Conservation (phyloP, 1,284 basidiomycete species). For the Tilletia indica region DNA sequence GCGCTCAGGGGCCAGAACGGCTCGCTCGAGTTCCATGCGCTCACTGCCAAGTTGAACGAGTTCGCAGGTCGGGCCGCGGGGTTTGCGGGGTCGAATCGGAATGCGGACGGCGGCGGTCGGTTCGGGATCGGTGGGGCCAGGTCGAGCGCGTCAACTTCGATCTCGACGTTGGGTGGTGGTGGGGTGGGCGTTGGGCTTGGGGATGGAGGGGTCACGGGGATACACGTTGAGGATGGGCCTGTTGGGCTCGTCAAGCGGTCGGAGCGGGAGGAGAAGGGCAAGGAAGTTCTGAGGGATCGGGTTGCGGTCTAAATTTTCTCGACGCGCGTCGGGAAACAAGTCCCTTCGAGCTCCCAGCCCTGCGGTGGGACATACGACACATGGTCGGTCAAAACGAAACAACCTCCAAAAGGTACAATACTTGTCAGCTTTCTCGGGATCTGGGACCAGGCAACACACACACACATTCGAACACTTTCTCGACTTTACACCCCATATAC, state of each 20-base stretch:
- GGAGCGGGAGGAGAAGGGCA: constrained; percentile 16
- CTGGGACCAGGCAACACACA: no score
- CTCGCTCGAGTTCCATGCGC: constrained; percentile 36
- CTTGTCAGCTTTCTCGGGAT: no score
- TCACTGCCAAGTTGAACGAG: constrained; percentile 40
- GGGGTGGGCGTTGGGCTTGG: no score
- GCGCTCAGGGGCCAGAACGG: constrained; percentile 27
- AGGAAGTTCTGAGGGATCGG: constrained; percentile 2
- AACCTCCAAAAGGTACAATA: no score
- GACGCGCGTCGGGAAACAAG: not conserved
- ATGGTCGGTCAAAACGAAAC: no score
- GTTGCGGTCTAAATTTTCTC: not conserved
- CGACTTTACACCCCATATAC: no score
- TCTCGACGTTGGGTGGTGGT: no score
- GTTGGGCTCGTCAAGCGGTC: constrained; percentile 2
- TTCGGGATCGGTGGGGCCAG: not conserved
- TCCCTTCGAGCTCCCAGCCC: not conserved
- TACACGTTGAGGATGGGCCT: not conserved
- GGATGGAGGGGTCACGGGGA: not conserved
- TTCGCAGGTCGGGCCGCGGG: constrained; percentile 25
- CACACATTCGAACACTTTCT: no score
- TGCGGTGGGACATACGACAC: no score
- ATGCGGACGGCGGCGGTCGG: not conserved
- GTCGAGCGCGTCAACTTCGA: no score
- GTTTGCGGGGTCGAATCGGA: not conserved